Base-by-base conservation (phyloP, 2,329 filamentous ascomycete species). In the Mollisiaceae sp. region DNA sequence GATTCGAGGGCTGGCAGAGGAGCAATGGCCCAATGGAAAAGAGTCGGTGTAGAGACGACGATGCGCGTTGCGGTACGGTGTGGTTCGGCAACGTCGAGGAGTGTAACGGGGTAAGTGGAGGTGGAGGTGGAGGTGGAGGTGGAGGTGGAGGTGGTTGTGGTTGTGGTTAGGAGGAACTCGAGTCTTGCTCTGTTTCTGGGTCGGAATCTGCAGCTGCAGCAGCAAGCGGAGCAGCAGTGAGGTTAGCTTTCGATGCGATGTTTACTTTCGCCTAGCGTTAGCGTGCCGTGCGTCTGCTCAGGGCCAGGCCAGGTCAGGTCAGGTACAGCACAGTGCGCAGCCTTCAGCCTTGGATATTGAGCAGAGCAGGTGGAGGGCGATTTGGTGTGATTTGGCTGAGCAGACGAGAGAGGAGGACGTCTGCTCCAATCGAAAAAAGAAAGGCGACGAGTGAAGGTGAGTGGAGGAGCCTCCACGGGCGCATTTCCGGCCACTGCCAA, bases 31-130 rank as follows among this genome's bases (percentile, higher is more conserved):
- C 55, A 64, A 64, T 60, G 55, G 59, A 62, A 20, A 55, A 64
- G 57, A 62, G 65, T 64, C 59, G 63, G 59, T 65, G 59, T 43
- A 60, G 39, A 27, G 55, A 57, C 43, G 55, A 27, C 47, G 58
- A 63, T 63, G 61, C 55, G 61, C 43, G 60, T 45, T 55, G 50
- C 8, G 50, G 24, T 54, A 32, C 24, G 50, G 50, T 54, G 24
- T 32, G 50, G 50, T 54, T 54, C 50, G 50, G 50, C 24, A 32
- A 54, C 11, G 22, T 54, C 27, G 50, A 54, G 47, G 50, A 54
- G 50, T 54, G 50, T 54, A 54, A 54, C 50, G 50, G 50, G 45
- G 45, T 20, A n/a, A 8, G n/a, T n/a, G 45, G 22, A 22, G n/a
- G 45, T 22, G 43, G 43, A 47, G 8, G 43, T 14, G 18, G 18